Conservation (phyloP, 495 filamentous ascomycete genomes). For the Parathielavia hyrcaniae region DNA sequence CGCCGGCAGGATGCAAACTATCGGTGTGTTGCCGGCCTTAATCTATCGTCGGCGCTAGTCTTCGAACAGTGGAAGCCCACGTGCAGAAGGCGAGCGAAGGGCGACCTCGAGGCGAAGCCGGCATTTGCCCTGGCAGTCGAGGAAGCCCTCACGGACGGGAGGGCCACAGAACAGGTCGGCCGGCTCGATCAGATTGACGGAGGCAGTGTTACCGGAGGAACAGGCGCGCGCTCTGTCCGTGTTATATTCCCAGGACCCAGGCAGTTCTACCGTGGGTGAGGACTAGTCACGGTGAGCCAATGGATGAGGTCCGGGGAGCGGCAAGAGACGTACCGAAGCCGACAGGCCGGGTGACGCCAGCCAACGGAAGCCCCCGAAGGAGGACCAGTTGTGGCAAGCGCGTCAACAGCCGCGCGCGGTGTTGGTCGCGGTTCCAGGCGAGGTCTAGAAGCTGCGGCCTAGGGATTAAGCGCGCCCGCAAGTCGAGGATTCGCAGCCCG, state of each 20-base stretch:
- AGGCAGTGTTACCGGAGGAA: slow-evolving; percentile 15
- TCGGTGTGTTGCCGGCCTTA: not conserved
- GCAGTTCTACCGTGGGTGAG: not conserved
- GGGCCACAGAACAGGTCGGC: slow-evolving; percentile 5
- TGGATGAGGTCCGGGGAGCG: slow-evolving; percentile 10
- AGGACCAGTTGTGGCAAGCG: slow-evolving; percentile 22
- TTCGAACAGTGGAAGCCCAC: not conserved
- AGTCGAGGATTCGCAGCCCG: slow-evolving; percentile 4
- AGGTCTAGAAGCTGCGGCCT: slow-evolving; percentile 12
- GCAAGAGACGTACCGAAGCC: slow-evolving; percentile 6
- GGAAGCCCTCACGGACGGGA: not conserved
- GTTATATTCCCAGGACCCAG: slow-evolving; percentile 17
- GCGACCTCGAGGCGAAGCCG: not conserved
- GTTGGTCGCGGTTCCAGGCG: slow-evolving; percentile 15
- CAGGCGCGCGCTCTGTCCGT: slow-evolving; percentile 33
- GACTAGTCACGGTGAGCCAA: slow-evolving; percentile 20
- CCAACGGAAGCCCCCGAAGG: slow-evolving; percentile 22
- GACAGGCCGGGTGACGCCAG: slow-evolving; percentile 11
- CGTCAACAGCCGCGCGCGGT: slow-evolving; percentile 30
- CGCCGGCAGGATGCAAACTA: slow-evolving; percentile 1
- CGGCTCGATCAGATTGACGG: not conserved
- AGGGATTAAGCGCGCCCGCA: slow-evolving; percentile 16
- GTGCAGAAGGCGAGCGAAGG: not conserved
- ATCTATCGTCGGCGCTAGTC: not conserved
- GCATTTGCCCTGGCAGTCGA: not conserved